These are phyloP conservation scores for Trichoderma sp. DNA, from an alignment of 2,329 filamentous ascomycete species.

Conservation along the genomic window DNA sequence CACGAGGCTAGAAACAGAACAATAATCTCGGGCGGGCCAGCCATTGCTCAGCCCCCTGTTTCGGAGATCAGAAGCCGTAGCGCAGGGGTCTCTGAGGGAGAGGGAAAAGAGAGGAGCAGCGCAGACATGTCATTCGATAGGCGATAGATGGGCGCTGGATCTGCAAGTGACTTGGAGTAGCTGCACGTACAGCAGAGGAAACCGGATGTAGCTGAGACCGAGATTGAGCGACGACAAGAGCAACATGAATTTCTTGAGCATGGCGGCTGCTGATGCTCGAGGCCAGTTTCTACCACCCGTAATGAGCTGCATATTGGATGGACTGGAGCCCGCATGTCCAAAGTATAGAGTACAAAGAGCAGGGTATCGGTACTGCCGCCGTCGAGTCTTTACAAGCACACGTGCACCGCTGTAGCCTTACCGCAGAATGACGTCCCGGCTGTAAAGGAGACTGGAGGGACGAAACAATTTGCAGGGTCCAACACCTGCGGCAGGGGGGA, in stretches of 20 bases:
- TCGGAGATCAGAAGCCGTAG: constrained; percentile 22
- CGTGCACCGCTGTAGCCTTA: not conserved
- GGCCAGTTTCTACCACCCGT: not conserved
- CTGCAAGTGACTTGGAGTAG: not conserved
- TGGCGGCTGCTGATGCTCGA: not conserved
- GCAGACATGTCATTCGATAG: not conserved
- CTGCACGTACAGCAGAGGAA: not conserved
- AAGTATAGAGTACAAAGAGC: not conserved
- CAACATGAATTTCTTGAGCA: not conserved
- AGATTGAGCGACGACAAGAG: not conserved
- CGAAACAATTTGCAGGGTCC: not conserved
- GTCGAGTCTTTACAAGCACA: too few species aligned
- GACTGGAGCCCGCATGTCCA: not conserved
- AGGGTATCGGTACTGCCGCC: not conserved
- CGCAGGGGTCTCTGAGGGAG: not conserved
- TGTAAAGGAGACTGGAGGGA: not conserved
- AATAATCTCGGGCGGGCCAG: constrained; percentile 1
- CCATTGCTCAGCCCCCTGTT: constrained; percentile 21
- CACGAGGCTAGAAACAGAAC: constrained; percentile 18
- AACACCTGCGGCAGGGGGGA: not conserved
- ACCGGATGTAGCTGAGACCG: not conserved
- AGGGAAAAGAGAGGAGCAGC: not conserved
- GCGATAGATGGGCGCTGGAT: not conserved
- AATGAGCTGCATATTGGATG: not conserved
- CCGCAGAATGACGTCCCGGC: not conserved